phyloP scores from a whole-genome alignment of 2,329 filamentous ascomycete species.

The Alternaria dauci region DNA sequence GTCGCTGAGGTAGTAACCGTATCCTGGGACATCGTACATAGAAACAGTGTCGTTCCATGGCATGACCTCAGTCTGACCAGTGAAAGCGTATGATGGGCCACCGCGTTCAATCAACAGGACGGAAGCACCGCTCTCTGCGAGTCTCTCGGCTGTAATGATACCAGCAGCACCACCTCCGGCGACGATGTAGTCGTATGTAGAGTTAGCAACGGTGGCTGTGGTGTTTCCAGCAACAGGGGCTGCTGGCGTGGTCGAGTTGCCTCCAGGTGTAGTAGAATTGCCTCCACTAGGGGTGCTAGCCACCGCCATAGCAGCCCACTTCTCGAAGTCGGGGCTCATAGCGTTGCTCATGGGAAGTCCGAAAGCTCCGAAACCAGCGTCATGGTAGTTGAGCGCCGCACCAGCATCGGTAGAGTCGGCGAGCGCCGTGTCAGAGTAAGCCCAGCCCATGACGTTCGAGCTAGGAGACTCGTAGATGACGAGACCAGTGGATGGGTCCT shows the following conservation, averaged over 20 bases:
- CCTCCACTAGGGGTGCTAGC: slow-evolving; percentile 24
- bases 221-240: slow-evolving; percentile 36
- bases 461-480: slow-evolving; percentile 34
- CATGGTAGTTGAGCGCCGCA: slow-evolving; percentile 41
- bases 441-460: slow-evolving; percentile 45
- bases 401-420: slow-evolving; percentile 35
- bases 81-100: slow-evolving; percentile 45
- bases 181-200: slow-evolving; percentile 68
- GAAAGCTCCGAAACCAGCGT: slow-evolving; percentile 46
- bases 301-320: slow-evolving; percentile 47
- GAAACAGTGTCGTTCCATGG: slow-evolving; percentile 48
- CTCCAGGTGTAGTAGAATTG: slow-evolving; percentile 42
- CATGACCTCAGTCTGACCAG: slow-evolving; percentile 39
- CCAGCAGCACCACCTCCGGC: slow-evolving; percentile 68
- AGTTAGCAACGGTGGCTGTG: slow-evolving; percentile 50
- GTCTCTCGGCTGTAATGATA: slow-evolving; percentile 65
- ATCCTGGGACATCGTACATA: slow-evolving; percentile 51
- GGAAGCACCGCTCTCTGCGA: slow-evolving; percentile 69
- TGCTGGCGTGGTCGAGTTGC: slow-evolving; percentile 29
- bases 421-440: slow-evolving; percentile 35
- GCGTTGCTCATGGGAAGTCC: slow-evolving; percentile 41
- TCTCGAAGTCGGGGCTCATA: slow-evolving; percentile 42
- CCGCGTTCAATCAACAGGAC: slow-evolving; percentile 65
- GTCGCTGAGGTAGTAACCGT: slow-evolving; percentile 45
- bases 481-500: slow-evolving; percentile 28